phyloP scores from a whole-genome alignment of 805 yeast genomes.

The Kazachstania psychrophila region DNA sequence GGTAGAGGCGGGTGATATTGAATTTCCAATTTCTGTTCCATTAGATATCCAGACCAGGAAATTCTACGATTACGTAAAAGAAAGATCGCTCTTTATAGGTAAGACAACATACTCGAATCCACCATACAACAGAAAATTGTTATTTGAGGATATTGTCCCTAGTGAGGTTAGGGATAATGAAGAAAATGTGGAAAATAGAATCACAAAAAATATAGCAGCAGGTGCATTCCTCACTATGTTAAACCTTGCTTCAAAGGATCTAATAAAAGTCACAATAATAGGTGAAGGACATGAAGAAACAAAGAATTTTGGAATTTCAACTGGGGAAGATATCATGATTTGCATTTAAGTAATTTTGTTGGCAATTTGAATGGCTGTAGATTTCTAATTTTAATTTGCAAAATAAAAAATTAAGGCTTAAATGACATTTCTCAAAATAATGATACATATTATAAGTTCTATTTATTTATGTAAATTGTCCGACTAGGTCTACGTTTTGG shows the following conservation, averaged over 20 bases:
- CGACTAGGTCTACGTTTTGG: too few species aligned
- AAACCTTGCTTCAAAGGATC: slow-evolving; percentile 22
- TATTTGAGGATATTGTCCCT: slow-evolving; percentile 26
- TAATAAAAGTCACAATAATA: slow-evolving; percentile 4
- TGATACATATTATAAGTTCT: too few species aligned
- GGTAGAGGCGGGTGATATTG: slow-evolving; percentile 3
- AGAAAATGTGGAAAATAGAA: not conserved
- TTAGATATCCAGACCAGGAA: slow-evolving; percentile 22
- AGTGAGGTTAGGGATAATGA: slow-evolving; percentile 8
- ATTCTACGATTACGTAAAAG: slow-evolving; percentile 24
- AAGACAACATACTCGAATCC: slow-evolving; percentile 13
- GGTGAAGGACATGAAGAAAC: not conserved
- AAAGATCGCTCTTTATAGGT: slow-evolving; percentile 16
- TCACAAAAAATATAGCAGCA: slow-evolving; percentile 22
- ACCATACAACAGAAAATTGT: slow-evolving; percentile 13
- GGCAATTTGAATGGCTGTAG: too few species aligned
- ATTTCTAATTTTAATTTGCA: too few species aligned
- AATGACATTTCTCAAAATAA: too few species aligned
- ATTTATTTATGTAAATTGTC: too few species aligned
- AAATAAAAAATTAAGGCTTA: too few species aligned
- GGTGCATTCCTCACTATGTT: slow-evolving; percentile 26
- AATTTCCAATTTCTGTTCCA: too few species aligned
- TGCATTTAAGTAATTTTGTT: not conserved
- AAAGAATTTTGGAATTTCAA: not conserved
- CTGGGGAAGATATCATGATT: not conserved